Evolutionary conservation across 2,329 filamentous ascomycete genomes (phyloP).

Genomic region (Chaetomiaceae sp.): DNA sequence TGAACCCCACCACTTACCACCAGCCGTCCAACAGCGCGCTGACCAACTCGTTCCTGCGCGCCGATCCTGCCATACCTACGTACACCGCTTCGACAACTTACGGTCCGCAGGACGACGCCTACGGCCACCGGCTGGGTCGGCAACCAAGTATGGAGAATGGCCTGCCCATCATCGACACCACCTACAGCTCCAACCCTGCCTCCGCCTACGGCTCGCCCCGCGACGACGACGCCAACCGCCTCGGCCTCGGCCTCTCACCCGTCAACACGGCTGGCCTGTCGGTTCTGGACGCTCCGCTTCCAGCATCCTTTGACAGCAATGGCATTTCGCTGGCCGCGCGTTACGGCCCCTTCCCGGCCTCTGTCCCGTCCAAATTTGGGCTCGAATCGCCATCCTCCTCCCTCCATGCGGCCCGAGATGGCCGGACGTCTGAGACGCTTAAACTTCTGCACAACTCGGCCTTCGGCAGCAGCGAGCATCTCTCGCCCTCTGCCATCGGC

Average conservation of each 20-base stretch:
- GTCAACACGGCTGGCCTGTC: conserved; percentile 66
- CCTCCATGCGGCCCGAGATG: conserved; percentile 55
- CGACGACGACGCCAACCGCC: conserved; percentile 51
- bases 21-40: conserved; percentile 63
- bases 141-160: conserved; percentile 50
- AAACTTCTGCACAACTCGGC: conserved; percentile 61
- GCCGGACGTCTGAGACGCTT: conserved; percentile 56
- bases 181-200: conserved; percentile 47
- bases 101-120: conserved; percentile 33
- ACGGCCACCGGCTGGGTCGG: conserved; percentile 38
- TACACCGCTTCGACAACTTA: conserved; percentile 42
- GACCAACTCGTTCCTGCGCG: conserved; percentile 66
- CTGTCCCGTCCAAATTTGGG: conserved; percentile 85
- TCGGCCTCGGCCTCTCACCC: conserved; percentile 73
- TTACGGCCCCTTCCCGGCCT: conserved; percentile 85
- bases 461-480: conserved; percentile 60
- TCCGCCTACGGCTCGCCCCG: conserved; percentile 77
- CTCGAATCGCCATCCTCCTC: conserved; percentile 79
- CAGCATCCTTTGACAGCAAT: conserved; percentile 93
- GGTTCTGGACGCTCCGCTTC: conserved; percentile 87
- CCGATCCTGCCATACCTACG: conserved; percentile 40
- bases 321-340: conserved; percentile 87
- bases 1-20: conserved; percentile 58
- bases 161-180: conserved; percentile 54
- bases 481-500: conserved; percentile 32